phyloP scores from a whole-genome alignment of 2,329 filamentous ascomycete genomes.

The Cryphonectria japonica region DNA sequence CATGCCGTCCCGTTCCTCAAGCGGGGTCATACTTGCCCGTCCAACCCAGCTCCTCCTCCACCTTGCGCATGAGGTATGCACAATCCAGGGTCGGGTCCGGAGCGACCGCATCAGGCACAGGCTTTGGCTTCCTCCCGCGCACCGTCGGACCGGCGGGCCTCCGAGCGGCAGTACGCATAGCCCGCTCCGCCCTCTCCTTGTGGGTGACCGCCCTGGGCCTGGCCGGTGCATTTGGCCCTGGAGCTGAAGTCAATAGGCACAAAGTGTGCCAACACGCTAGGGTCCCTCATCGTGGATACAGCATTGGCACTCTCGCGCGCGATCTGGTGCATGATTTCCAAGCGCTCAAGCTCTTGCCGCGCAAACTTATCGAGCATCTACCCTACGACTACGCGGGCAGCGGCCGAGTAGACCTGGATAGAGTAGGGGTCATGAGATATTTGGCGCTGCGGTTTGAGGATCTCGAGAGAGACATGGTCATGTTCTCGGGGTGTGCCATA shows the following conservation, averaged over 20 bases:
- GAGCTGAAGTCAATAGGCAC: neutral
- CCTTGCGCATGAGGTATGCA: slow-evolving; percentile 15
- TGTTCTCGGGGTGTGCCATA: slow-evolving; percentile 2
- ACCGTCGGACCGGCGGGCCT: neutral
- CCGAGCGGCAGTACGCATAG: neutral
- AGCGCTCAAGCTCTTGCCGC: neutral
- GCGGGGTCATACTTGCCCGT: neutral
- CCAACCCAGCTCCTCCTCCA: slow-evolving; percentile 18
- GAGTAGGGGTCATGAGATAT: slow-evolving; percentile 21
- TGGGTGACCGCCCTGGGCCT: slow-evolving; percentile 17
- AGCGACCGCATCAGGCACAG: neutral
- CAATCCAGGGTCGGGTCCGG: slow-evolving; percentile 17
- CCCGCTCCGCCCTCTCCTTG: slow-evolving; percentile 5
- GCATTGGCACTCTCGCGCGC: neutral
- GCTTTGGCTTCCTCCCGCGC: neutral
- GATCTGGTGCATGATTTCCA: neutral
- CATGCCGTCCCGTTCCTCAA: neutral
- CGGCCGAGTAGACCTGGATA: slow-evolving; percentile 20
- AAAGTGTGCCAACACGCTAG: neutral
- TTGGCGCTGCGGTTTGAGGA: slow-evolving; percentile 15
- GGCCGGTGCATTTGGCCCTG: neutral
- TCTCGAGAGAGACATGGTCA: slow-evolving; percentile 19
- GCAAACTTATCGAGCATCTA: slow-evolving; percentile 24
- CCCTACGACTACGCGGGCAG: slow-evolving; percentile 23
- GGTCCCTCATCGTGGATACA: neutral